Conservation (phyloP, 306 rosid genomes). For the Mimosa pudica region DNA sequence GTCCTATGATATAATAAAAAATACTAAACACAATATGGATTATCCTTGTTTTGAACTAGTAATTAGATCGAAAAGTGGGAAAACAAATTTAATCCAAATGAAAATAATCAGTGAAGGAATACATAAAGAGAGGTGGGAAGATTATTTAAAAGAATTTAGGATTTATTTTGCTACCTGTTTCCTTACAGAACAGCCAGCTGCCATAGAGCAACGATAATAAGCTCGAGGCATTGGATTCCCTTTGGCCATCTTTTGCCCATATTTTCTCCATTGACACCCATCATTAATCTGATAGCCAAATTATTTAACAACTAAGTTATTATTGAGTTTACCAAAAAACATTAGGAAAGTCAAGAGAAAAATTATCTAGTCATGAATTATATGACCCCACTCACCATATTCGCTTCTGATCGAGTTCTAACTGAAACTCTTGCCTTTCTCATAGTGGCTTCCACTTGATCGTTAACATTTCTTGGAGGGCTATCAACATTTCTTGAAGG, state of each 20-base stretch:
- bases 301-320: not conserved
- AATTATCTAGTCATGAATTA: not conserved
- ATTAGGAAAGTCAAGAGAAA: not conserved
- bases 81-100: too few relatives aligned
- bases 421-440: constrained; percentile 80
- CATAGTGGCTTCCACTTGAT: constrained; percentile 78
- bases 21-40: too few relatives aligned
- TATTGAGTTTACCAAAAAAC: not conserved
- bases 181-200: constrained; percentile 77
- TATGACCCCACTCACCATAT: constrained; percentile 47
- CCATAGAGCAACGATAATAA: constrained; percentile 86
- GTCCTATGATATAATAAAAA: too few relatives aligned
- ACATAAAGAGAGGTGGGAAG: too few relatives aligned
- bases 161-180: constrained; percentile 58
- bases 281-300: constrained; percentile 61
- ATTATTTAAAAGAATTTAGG: not conserved
- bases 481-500: constrained; percentile 51
- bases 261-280: constrained; percentile 97
- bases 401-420: constrained; percentile 78
- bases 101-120: too few relatives aligned
- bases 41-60: too few relatives aligned
- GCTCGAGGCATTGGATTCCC: constrained; percentile 95
- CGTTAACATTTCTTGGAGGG: constrained; percentile 46
- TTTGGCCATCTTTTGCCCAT: constrained; percentile 91
- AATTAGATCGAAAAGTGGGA: too few relatives aligned